Percentiles rank a stretch among this genome's conserved stretches.
phyloP scores from a whole-genome alignment of 2,329 filamentous ascomycete species.

The Clarireedia paspali region DNA sequence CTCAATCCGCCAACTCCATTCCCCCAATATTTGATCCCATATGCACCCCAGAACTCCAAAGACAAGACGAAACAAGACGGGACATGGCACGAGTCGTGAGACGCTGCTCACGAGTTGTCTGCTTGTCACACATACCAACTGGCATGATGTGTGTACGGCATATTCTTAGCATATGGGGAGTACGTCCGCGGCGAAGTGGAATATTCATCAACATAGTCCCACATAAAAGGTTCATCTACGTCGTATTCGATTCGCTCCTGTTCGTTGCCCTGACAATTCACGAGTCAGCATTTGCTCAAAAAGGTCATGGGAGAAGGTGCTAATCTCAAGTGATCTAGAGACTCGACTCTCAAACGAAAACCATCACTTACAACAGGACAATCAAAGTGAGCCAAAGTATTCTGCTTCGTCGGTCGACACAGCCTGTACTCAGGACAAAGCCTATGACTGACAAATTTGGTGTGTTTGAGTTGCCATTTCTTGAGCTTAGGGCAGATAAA shows the following conservation, averaged over 20 bases:
- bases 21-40: too few species aligned
- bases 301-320: not conserved
- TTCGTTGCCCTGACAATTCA: not conserved
- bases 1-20: too few species aligned
- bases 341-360: not conserved
- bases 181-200: not conserved
- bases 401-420: slow-evolving; percentile 2
- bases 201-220: not conserved
- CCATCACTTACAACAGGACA: slow-evolving; percentile 4
- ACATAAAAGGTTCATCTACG: not conserved
- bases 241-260: not conserved
- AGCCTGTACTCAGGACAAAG: slow-evolving; percentile 2
- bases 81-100: too few species aligned
- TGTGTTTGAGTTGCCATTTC: slow-evolving; percentile 7
- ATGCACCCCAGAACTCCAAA: too few species aligned
- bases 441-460: slow-evolving; percentile 4
- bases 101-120: too few species aligned
- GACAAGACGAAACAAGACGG: too few species aligned
- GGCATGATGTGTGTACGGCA: not conserved
- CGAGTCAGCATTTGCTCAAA: not conserved
- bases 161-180: not conserved
- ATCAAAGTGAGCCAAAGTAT: slow-evolving; percentile 1
- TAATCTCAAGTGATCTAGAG: not conserved
- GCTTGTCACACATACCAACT: slow-evolving; percentile 3
- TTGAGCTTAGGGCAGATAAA: slow-evolving; percentile 7